Conservation (phyloP, 768 basidiomycete genomes). For the Tricholoma hemisulphureum region DNA sequence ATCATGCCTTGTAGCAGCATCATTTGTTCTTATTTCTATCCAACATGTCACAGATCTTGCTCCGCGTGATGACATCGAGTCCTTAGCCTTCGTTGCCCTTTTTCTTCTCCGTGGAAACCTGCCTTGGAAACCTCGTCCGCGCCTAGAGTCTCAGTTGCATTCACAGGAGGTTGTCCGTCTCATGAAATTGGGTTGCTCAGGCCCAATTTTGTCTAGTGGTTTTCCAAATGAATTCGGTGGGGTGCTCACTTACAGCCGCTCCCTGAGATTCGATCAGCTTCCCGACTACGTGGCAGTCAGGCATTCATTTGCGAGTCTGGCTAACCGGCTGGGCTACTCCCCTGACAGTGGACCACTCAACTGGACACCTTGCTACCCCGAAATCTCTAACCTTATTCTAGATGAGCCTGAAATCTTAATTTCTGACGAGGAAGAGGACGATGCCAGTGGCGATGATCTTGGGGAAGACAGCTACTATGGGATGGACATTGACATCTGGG, state of each 20-base stretch:
- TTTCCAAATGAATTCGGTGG: conserved; percentile 23
- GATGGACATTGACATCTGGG: conserved; percentile 18
- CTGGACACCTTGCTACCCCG: conserved; percentile 18
- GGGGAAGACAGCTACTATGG: conserved; percentile 17
- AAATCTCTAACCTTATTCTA: conserved; percentile 8
- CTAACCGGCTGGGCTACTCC: conserved; percentile 12
- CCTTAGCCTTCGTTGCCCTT: conserved; percentile 52
- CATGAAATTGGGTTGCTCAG: conserved; percentile 15
- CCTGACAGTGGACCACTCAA: conserved; percentile 16
- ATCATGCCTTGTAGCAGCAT: conserved; percentile 5
- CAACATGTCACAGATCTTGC: conserved; percentile 19
- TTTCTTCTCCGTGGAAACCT: conserved; percentile 53
- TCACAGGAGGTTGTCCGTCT: conserved; percentile 16
- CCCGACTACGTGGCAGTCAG: conserved; percentile 18
- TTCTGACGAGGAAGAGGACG: conserved; percentile 12
- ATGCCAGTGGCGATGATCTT: conserved; percentile 11
- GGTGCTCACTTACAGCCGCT: conserved; percentile 21
- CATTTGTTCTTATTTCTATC: conserved; percentile 5
- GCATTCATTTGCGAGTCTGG: conserved; percentile 13
- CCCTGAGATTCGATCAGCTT: conserved; percentile 21
- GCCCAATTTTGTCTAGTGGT: conserved; percentile 13
- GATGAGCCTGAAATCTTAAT: conserved; percentile 12
- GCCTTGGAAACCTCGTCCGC: conserved; percentile 29
- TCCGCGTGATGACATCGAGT: conserved; percentile 56
- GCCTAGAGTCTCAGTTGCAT: conserved; percentile 11